These are phyloP conservation scores for Phlyctochytrium planicorne DNA, from an alignment of 192 early-diverging fungal species.

Conservation along the genomic window DNA sequence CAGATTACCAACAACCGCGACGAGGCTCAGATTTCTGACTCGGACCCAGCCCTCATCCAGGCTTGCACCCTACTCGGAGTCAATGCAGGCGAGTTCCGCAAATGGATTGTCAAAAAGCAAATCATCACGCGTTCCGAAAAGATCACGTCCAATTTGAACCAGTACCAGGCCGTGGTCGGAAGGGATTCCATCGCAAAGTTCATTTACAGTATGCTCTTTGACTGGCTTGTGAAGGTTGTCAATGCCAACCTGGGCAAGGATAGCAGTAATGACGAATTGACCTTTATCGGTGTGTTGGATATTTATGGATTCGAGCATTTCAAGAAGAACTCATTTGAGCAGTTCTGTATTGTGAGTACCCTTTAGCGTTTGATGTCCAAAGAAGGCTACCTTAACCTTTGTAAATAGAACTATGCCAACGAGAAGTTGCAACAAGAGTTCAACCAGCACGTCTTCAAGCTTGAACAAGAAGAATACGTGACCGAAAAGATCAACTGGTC, in stretches of 20 bases:
- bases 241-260: slow-evolving; percentile 71
- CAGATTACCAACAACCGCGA: slow-evolving; percentile 70
- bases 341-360: slow-evolving; percentile 87
- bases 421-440: slow-evolving; percentile 99
- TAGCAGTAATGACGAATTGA: slow-evolving; percentile 50
- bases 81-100: slow-evolving; percentile 75
- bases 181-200: slow-evolving; percentile 96
- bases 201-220: slow-evolving; percentile 93
- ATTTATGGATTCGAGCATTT: slow-evolving; percentile 99
- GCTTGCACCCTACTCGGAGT: slow-evolving; percentile 81
- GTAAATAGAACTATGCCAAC: slow-evolving; percentile 64
- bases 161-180: slow-evolving; percentile 71
- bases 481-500: slow-evolving; percentile 97
- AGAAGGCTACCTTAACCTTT: neutral
- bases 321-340: slow-evolving; percentile 99
- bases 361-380: no score
- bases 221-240: slow-evolving; percentile 91
- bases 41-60: slow-evolving; percentile 68
- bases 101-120: slow-evolving; percentile 94
- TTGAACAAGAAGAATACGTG: slow-evolving; percentile 98
- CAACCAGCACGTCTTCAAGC: slow-evolving; percentile 97
- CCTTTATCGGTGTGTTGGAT: slow-evolving; percentile 98
- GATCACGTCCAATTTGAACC: slow-evolving; percentile 77
- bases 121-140: slow-evolving; percentile 89
- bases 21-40: slow-evolving; percentile 71